Conservation (phyloP, 2,329 filamentous ascomycete genomes). For the Xylaria sp. region DNA sequence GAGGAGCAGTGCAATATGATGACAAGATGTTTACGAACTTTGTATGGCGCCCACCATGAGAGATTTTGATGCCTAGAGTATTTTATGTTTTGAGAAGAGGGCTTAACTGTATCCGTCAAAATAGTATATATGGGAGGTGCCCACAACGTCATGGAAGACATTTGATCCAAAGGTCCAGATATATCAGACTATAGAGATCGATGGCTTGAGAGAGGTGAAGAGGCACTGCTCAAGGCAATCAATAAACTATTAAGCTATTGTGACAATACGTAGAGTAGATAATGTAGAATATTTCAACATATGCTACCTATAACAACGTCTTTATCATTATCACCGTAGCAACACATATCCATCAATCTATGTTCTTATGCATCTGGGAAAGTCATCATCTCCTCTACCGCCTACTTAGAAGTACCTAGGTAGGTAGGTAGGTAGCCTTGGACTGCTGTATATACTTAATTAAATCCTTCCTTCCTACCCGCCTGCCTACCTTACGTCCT, state of each 20-base stretch:
- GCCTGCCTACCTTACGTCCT: neutral
- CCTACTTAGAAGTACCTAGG: too few relatives aligned
- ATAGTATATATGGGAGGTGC: neutral
- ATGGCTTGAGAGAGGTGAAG: too few relatives aligned
- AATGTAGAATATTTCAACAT: neutral
- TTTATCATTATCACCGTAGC: slow-evolving; percentile 31
- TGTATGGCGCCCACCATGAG: neutral
- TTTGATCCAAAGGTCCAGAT: too few relatives aligned
- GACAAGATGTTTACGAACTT: neutral
- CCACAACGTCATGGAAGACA: too few relatives aligned
- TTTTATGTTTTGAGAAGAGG: neutral
- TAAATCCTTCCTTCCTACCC: neutral
- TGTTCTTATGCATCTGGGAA: too few relatives aligned
- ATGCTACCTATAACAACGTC: slow-evolving; percentile 23
- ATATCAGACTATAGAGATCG: neutral
- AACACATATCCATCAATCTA: slow-evolving; percentile 29
- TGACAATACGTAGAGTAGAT: neutral
- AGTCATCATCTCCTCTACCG: too few relatives aligned
- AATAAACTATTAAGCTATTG: too few relatives aligned
- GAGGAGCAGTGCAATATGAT: neutral
- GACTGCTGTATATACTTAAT: too few relatives aligned
- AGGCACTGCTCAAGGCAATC: too few relatives aligned
- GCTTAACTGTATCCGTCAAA: neutral
- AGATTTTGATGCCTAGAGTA: too few relatives aligned
- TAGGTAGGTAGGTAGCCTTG: too few relatives aligned